Base-by-base conservation (phyloP, 768 basidiomycete genomes). In the Tulasnella sp. region DNA sequence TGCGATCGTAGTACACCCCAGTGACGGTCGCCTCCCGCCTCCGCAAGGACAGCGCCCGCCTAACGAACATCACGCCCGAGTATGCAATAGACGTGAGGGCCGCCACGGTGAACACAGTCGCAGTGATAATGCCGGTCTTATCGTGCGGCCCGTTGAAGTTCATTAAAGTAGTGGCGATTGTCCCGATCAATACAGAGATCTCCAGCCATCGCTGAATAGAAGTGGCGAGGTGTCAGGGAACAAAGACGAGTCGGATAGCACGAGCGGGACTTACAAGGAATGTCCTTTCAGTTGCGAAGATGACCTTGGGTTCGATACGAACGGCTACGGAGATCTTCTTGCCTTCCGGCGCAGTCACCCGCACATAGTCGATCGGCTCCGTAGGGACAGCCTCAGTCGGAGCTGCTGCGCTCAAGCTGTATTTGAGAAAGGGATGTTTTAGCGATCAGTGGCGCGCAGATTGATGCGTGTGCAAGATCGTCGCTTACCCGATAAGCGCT, bases 261-360 rank as follows among this genome's bases (percentile, higher is more conserved):
- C n/a, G n/a, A n/a, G n/a, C n/a, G 38, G 23, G 44, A 64, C 90
- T 72, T 70, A 89, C 92, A 73, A 94, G 70, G 78, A 93, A 95
- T 13, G 94, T 98, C 62, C 95, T 78, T 72, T 97, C 94, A 38
- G 86, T 84, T 4, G 96, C 96, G 70, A 97, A 99, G 69, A 94
- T 95, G 3, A 96, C 93, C 73, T 99, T 99, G 27, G 96, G 96
- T 71, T 99, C 96, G 49, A 99, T 81, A 56, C 96, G 81, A n/a
- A 99, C 86, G 24, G 95, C 93, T 2, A 98, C 82, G 0, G 92
- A 82, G 60, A 99, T 94, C 64, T 80, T 78, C 76, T 97, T 97
- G 10, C 94, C 94, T 43, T 77, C 73, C 0, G 89, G 87, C 1
- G 94, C 95, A 24, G 70, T 75, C 84, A 85, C 89, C 61, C 84